Evolutionary conservation across 23 red algal species (phyloP).

Genomic region (Gracilariopsis chorda): DNA sequence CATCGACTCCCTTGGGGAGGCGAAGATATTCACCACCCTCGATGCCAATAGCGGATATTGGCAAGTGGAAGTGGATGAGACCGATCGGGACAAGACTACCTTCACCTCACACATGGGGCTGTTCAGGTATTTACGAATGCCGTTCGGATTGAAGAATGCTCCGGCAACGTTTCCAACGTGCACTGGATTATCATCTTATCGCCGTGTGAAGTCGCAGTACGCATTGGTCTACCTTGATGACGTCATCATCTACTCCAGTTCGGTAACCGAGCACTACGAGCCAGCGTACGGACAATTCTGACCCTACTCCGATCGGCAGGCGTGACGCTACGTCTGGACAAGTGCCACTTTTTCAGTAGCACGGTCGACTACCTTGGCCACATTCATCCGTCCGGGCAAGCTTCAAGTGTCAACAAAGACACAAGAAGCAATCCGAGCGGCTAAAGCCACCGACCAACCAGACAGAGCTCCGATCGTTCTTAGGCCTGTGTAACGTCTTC

Average conservation of each 20-base stretch:
- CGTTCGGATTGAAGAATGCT: constrained; percentile 43
- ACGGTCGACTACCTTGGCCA: constrained; percentile 43
- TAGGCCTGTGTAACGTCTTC: constrained; percentile 35
- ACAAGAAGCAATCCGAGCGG: background rate
- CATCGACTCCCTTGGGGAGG: constrained; percentile 35
- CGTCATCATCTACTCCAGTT: constrained; percentile 26
- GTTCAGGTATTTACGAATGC: constrained; percentile 1
- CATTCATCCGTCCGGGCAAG: constrained; percentile 26
- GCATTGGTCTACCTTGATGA: constrained; percentile 39
- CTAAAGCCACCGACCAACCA: background rate
- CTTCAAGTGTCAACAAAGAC: background rate
- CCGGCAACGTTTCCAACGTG: constrained; percentile 40
- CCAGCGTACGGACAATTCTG: constrained; percentile 1
- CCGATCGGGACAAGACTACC: constrained; percentile 5
- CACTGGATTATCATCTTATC: constrained; percentile 30
- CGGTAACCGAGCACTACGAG: background rate
- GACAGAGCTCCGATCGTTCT: constrained; percentile 24
- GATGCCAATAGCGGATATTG: constrained; percentile 37
- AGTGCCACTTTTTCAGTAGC: constrained; percentile 20
- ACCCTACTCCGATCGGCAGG: background rate
- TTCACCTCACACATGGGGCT: constrained; percentile 33
- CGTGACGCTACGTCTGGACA: constrained; percentile 11
- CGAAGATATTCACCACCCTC: constrained; percentile 17
- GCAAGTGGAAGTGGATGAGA: constrained; percentile 22
- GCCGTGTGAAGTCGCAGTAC: background rate